Base-by-base conservation (phyloP, 1,139 yeast species). In the Kodamaea ohmeri region DNA sequence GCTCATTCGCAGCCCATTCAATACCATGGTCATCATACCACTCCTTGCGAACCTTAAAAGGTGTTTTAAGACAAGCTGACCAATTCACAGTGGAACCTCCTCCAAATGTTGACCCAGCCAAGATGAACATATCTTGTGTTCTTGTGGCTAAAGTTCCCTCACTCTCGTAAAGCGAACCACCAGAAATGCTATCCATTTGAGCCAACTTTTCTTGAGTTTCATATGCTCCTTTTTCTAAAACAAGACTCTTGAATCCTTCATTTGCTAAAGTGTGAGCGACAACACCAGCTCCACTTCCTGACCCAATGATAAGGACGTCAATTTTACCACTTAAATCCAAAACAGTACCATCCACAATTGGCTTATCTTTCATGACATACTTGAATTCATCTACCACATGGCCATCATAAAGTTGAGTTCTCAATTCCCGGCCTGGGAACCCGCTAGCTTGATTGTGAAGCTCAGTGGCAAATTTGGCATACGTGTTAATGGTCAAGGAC, bases 21-120 rank as follows among this genome's bases (percentile, higher is more conserved):
- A 72, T 61, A 1, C 76, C 78, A 39, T 56, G 61, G 19, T 69
- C 63, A 37, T 69, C 67, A 33, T 67, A 73, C 81, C 81, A 78
- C 49, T 78, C 81, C 37, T 68, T 62, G 39, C 83, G 67, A 4
- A 78, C 77, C 42, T 65, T 66, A 50, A 71, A 73, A 1, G 80
- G 79, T 1, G 83, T 73, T 39, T 62, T 67, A 42, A 78, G 52
- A 46, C 76, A 65, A 8, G 83, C 82, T n/a, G 77, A 70, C 83
- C 83, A 78, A 54, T 78, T 78, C 34, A 78, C 73, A 4, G 83
- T 76, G 5, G 78, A 62, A 3, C 83, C 83, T 8, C 83, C 83
- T 6, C 83, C 83, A 45, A 78, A 71, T 1, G 78, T 74, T 1
- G 79, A 50, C 2, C 83, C 83, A 0, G 83, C 80, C 36, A 76